Base-by-base conservation (phyloP, 148 eudicot genomes). In the Nyssa sinensis region DNA sequence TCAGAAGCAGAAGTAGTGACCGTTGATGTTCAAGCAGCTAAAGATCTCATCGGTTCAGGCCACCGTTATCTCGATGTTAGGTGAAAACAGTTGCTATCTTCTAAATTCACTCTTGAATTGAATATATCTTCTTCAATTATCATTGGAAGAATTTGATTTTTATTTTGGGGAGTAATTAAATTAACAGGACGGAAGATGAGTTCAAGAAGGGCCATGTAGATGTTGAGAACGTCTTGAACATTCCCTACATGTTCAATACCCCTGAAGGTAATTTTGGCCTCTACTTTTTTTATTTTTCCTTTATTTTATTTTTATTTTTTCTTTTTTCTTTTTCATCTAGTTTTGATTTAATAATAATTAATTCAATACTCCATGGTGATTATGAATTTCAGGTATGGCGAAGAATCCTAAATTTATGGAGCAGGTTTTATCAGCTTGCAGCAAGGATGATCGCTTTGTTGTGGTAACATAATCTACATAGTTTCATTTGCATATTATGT, bases 131-230 rank as follows among this genome's bases (percentile, higher is more conserved):
- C n/a, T n/a, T n/a, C n/a, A n/a, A n/a, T n/a, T n/a, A n/a, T n/a
- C n/a, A n/a, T n/a, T n/a, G n/a, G n/a, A n/a, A n/a, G n/a, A n/a
- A n/a, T n/a, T n/a, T n/a, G n/a, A n/a, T n/a, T 44, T 19, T 44
- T 4, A 44, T 44, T 44, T 44, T 44, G 51, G 51, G 19, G 1
- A 44, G 1, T 44, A 3, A 44, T 4, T 58, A 35, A n/a, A 41
- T 75, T 51, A 32, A 73, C 74, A 90, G 96, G 83, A 91, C 88
- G 66, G 80, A 76, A 64, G 89, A 91, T 67, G 93, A 88, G 69
- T 88, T 81, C 77, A 79, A 86, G 57, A 79, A 62, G 27, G 87
- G 89, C 2, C 87, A 85, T 65, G 78, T 82, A 30, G 91, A 76
- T 61, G 83, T 77, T 28, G 81, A 81, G 4, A 77, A 81, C 5